Percentiles rank a stretch among this genome's conserved stretches.
phyloP scores from a whole-genome alignment of 371 early-diverging fungal species.

The Apophysomyces variabilis region DNA sequence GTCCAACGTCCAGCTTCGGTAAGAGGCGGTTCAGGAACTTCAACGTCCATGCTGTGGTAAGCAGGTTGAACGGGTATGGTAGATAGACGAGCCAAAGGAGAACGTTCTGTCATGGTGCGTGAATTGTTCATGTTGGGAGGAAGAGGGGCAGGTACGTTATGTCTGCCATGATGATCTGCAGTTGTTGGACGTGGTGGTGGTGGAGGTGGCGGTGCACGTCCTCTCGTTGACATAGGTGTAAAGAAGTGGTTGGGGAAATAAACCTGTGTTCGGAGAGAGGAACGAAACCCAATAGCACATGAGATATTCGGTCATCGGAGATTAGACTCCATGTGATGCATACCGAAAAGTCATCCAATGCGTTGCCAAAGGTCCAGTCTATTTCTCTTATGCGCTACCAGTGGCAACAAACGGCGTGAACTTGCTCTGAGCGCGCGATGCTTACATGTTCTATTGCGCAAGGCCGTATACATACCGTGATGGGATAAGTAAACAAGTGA shows the following conservation, averaged over 20 bases:
- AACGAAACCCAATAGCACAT: not conserved
- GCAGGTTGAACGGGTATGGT: conserved; percentile 50
- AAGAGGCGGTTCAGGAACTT: conserved; percentile 52
- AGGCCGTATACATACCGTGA: no score
- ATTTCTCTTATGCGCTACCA: no score
- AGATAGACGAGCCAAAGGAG: conserved; percentile 35
- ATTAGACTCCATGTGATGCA: not conserved
- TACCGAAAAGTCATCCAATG: not conserved
- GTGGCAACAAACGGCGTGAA: no score
- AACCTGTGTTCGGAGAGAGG: not conserved
- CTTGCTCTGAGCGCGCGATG: no score
- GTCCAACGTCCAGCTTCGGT: conserved; percentile 58
- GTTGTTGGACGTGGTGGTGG: conserved; percentile 23
- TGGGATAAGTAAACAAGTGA: no score
- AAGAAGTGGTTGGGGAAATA: conserved; percentile 16
- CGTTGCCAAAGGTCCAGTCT: no score
- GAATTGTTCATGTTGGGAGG: conserved; percentile 12
- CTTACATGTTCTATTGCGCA: no score
- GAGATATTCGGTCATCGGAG: not conserved
- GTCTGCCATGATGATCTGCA: conserved; percentile 21
- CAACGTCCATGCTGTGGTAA: conserved; percentile 37
- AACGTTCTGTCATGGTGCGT: conserved; percentile 15
- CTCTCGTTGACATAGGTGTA: conserved; percentile 15
- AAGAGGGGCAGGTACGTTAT: conserved; percentile 34
- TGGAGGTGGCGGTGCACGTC: conserved; percentile 28